Evolutionary conservation across 2,329 filamentous ascomycete species (phyloP).

Genomic region (Periconia sp.): DNA sequence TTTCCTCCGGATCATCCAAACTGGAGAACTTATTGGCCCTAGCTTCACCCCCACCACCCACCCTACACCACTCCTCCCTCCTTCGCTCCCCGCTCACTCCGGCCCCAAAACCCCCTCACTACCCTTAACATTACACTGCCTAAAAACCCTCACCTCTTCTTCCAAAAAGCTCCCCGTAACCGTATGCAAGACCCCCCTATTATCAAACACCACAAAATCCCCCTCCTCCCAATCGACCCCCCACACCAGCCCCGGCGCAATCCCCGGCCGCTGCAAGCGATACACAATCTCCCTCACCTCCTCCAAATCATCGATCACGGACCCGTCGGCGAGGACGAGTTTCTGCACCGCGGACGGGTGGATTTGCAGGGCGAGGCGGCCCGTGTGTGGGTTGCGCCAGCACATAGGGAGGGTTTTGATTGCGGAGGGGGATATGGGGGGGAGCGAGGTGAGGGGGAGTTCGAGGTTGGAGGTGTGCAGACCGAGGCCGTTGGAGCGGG

Average conservation of each 20-base stretch:
- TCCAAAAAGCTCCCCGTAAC: slow-evolving; percentile 74
- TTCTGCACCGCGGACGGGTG: slow-evolving; percentile 72
- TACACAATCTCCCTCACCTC: slow-evolving; percentile 72
- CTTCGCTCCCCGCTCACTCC: slow-evolving; percentile 2
- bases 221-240: slow-evolving; percentile 77
- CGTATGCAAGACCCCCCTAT: slow-evolving; percentile 72
- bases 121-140: slow-evolving; percentile 78
- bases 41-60: too few relatives aligned
- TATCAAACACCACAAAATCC: slow-evolving; percentile 77
- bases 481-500: slow-evolving; percentile 70
- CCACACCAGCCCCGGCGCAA: slow-evolving; percentile 69
- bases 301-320: slow-evolving; percentile 67
- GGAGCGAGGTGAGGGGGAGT: slow-evolving; percentile 60
- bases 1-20: too few relatives aligned
- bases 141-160: slow-evolving; percentile 73
- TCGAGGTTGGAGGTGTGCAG: slow-evolving; percentile 68
- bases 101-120: slow-evolving; percentile 57
- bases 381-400: slow-evolving; percentile 75
- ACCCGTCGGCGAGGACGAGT: slow-evolving; percentile 67
- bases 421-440: slow-evolving; percentile 65
- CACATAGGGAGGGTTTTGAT: slow-evolving; percentile 74
- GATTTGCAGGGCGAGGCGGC: slow-evolving; percentile 69
- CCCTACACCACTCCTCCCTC: not conserved
- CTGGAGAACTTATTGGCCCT: too few relatives aligned
- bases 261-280: slow-evolving; percentile 70